Conservation (phyloP, 129 eudicot genomes). For the Logfia minima region DNA sequence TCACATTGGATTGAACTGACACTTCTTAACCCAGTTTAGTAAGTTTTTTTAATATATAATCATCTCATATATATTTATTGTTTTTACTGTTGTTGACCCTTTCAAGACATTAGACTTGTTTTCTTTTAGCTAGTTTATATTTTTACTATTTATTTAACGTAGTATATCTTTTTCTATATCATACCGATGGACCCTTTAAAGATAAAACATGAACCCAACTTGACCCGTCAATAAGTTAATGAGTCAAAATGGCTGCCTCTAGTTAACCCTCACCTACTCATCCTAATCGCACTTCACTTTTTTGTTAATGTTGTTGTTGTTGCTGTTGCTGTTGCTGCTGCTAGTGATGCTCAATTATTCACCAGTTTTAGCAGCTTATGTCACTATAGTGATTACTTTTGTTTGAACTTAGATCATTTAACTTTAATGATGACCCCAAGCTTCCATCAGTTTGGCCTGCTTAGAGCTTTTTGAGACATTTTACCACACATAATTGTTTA, state of each 20-base stretch:
- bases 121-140: too few relatives aligned
- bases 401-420: too few relatives aligned
- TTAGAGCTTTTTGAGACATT: not conserved
- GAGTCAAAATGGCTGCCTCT: too few relatives aligned
- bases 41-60: not conserved
- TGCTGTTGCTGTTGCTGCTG: not conserved
- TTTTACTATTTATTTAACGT: too few relatives aligned
- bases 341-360: not conserved
- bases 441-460: not conserved
- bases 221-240: not conserved
- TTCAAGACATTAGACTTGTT: not conserved
- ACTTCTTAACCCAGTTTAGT: not conserved
- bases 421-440: not conserved
- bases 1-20: not conserved
- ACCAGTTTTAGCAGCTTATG: not conserved
- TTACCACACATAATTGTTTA: not conserved
- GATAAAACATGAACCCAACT: not conserved
- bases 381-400: not conserved
- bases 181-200: too few relatives aligned
- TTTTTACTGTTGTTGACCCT: not conserved
- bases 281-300: not conserved
- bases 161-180: too few relatives aligned
- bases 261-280: not conserved
- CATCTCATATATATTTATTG: not conserved
- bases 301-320: too few relatives aligned